Evolutionary conservation across 148 eudicot genomes (phyloP), one percentile per base, ranked within the genome.

Genomic region (Nepenthes mirabilis): DNA sequence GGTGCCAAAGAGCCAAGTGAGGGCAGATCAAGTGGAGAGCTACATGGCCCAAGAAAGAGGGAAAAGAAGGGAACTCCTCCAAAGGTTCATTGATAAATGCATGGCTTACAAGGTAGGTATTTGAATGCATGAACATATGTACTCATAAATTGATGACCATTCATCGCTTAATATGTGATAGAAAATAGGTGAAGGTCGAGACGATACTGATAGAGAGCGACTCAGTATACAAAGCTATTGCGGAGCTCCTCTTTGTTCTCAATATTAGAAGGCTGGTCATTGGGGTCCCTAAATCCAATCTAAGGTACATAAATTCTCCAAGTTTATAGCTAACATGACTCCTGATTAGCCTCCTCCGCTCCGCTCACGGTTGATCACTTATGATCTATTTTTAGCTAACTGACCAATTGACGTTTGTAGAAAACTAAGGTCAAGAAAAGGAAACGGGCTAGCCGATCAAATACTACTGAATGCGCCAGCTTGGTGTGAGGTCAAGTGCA

Each of bases 121-220:
- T 1, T 2, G 14, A 6, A 10, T 1, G 13, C 11, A 5, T 49
- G 12, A 5, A 50, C 13, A 43, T 47, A 9, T n/a, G 36, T 36
- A 2, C 48, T 43, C 37, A 58, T 47, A 3, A 34, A 56, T 62
- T 43, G 35, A 49, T 49, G n/a, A n/a, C 11, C 52, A 23, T n/a
- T 6, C 10, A 49, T 49, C 14, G 52, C 52, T 0, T 49, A 5
- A 11, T 8, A 40, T 8, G 8, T 49, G 12, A n/a, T 49, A 49
- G 14, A 49, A 49, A n/a, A 36, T 68, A 88, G 93, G 88, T 85
- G 48, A 82, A 82, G 65, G 98, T 77, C 47, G 98, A 91, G 55
- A 91, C 98, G n/a, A 74, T 91, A 64, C 71, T 88, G 34, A 75
- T 88, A 1, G 96, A 91, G 70, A 82, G 90, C 65, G 96, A 88